phyloP scores from a whole-genome alignment of 2,329 filamentous ascomycete genomes.

The Cryphonectria japonica region DNA sequence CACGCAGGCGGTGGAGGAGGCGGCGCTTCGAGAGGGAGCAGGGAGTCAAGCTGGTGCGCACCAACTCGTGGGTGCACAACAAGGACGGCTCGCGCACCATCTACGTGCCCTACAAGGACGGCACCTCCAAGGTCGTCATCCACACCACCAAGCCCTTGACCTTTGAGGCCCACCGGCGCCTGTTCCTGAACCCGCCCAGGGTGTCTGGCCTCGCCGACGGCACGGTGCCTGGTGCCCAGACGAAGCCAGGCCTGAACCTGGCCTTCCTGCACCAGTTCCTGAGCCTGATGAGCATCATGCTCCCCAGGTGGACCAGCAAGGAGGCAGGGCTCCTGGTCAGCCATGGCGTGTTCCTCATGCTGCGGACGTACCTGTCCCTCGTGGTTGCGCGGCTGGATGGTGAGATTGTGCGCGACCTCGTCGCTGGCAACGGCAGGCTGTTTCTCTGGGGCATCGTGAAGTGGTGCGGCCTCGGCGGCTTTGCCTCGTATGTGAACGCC shows the following conservation, averaged over 20 bases:
- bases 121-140: conserved; percentile 89
- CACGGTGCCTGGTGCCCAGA: conserved; percentile 81
- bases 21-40: conserved; percentile 79
- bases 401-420: conserved; percentile 92
- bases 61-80: conserved; percentile 89
- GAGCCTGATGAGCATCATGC: conserved; percentile 95
- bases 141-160: conserved; percentile 88
- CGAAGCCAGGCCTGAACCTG: conserved; percentile 91
- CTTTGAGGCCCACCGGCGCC: conserved; percentile 90
- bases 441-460: conserved; percentile 90
- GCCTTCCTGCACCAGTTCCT: conserved; percentile 97
- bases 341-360: conserved; percentile 85
- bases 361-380: conserved; percentile 91
- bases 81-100: conserved; percentile 96
- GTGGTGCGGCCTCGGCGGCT: conserved; percentile 92
- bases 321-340: conserved; percentile 89
- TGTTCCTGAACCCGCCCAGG: conserved; percentile 90
- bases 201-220: conserved; percentile 77
- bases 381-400: conserved; percentile 92
- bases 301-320: conserved; percentile 93
- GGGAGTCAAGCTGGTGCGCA: conserved; percentile 78
- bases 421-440: conserved; percentile 87
- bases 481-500: conserved; percentile 96
- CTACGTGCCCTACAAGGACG: conserved; percentile 88
- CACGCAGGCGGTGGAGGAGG: conserved; percentile 75